Base-by-base conservation (phyloP, 805 yeast species). In the Pichia gijzeniarum region DNA sequence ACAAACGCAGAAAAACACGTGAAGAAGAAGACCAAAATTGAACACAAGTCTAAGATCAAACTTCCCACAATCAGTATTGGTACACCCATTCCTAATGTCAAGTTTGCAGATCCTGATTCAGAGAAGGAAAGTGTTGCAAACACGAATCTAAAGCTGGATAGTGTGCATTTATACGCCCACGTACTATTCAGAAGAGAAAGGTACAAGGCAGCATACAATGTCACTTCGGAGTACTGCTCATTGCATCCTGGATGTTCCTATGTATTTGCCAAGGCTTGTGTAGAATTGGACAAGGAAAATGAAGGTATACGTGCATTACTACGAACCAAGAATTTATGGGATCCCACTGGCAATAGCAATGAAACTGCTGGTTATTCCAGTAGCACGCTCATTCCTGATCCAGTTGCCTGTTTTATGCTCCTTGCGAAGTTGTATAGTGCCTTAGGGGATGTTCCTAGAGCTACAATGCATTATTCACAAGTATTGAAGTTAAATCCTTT, bases 401-500 rank as follows among this genome's bases (percentile, higher is more conserved):
- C 76, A n/a, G 80, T 91, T 0, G 80, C 85, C 1, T 68, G 85
- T 20, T 79, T 77, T 56, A 76, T 76, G 49, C 57, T 89, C 16
- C 62, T 87, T 50, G 98, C 95, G 0, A 82, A 80, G 49, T 68
- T 90, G 38, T 80, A 81, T 55, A 63, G 65, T 17, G 70, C 72
- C 7, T 63, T 71, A 7, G 85, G 84, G 20, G 87, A 84, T 57
- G 58, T 68, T 5, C 76, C 79, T 52, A 79, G 81, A 47, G 80
- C 93, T 46, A 73, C 84, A 0, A 64, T 82, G 40, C 76, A 79
- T 55, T 85, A 82, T 59, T 73, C 86, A 0, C 77, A 74, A 52
- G 86, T 91, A 1, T 70, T 88, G 46, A 77, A 79, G 48, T 64
- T 72, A 51, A 85, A 93, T 59, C 96, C 95, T 16, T 86, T 71